phyloP scores from a whole-genome alignment of 371 early-diverging fungal species.

The Blastocladiella emersonii region DNA sequence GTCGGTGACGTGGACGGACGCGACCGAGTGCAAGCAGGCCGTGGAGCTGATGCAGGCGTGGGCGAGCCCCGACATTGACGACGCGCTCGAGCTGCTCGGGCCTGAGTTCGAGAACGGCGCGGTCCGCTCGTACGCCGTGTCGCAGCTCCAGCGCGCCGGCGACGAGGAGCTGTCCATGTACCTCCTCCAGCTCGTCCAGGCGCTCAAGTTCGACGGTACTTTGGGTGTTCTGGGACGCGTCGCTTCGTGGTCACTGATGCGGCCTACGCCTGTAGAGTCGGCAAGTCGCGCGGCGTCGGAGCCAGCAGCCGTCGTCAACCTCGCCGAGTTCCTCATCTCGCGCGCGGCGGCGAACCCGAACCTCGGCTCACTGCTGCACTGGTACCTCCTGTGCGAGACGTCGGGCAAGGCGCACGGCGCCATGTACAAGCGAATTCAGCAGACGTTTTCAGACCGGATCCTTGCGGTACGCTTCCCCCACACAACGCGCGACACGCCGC shows the following conservation, averaged over 20 bases:
- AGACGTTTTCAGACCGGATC: not conserved
- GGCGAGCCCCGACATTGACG: slow-evolving; percentile 85
- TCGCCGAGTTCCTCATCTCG: slow-evolving; percentile 76
- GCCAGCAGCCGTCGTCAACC: too few relatives aligned
- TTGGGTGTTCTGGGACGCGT: too few relatives aligned
- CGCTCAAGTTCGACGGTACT: slow-evolving; percentile 77
- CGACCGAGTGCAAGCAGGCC: slow-evolving; percentile 79
- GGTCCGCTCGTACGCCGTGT: slow-evolving; percentile 79
- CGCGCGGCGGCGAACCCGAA: slow-evolving; percentile 60
- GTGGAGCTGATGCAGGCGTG: slow-evolving; percentile 69
- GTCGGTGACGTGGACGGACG: slow-evolving; percentile 89
- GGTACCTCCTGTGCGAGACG: slow-evolving; percentile 89
- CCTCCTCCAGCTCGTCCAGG: slow-evolving; percentile 90
- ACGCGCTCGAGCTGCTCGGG: slow-evolving; percentile 84
- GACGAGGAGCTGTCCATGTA: slow-evolving; percentile 88
- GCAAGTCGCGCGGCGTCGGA: too few relatives aligned
- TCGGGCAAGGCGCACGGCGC: not conserved
- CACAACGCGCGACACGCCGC: not conserved
- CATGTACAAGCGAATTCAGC: not conserved
- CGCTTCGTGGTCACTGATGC: too few relatives aligned
- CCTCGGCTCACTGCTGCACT: slow-evolving; percentile 81
- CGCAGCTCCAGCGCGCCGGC: slow-evolving; percentile 71
- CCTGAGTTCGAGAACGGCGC: slow-evolving; percentile 64
- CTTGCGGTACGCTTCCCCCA: not conserved
- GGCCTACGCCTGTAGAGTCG: too few relatives aligned